These are phyloP conservation scores for Peterozyma toletana DNA, from an alignment of 805 yeast genomes.

Conservation along the genomic window DNA sequence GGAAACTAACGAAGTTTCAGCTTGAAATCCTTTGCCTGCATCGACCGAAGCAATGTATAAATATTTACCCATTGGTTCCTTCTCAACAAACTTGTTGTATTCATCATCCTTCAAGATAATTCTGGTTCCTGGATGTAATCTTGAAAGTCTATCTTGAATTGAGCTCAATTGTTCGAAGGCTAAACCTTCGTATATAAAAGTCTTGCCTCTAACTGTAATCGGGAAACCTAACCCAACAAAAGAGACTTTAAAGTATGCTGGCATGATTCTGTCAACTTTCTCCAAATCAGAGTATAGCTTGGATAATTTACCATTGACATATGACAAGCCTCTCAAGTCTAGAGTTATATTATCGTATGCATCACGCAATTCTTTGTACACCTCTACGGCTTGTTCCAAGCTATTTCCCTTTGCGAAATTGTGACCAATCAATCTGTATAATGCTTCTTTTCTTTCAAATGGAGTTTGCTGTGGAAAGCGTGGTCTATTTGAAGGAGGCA, in stretches of 20 bases:
- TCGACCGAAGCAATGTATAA: conserved; percentile 67
- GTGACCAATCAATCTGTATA: conserved; percentile 62
- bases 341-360: conserved; percentile 68
- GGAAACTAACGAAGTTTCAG: conserved; percentile 36
- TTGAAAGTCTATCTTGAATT: conserved; percentile 67
- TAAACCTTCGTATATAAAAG: conserved; percentile 77
- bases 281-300: conserved; percentile 62
- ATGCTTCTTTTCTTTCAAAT: conserved; percentile 72
- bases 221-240: conserved; percentile 87
- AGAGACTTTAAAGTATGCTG: conserved; percentile 73
- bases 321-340: conserved; percentile 69
- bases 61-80: conserved; percentile 62
- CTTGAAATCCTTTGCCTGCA: conserved; percentile 52
- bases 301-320: conserved; percentile 61
- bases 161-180: conserved; percentile 85
- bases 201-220: conserved; percentile 61
- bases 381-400: conserved; percentile 72
- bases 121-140: conserved; percentile 76
- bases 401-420: conserved; percentile 66
- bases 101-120: conserved; percentile 51
- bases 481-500: conserved; percentile 57
- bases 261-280: conserved; percentile 61
- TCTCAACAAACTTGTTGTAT: conserved; percentile 40
- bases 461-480: conserved; percentile 73
- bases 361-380: conserved; percentile 68